A percentile compares a stretch with the other conserved stretches of the same genome.
Conservation (phyloP, 2,329 filamentous ascomycete genomes). For the Aureobasidium sp. region DNA sequence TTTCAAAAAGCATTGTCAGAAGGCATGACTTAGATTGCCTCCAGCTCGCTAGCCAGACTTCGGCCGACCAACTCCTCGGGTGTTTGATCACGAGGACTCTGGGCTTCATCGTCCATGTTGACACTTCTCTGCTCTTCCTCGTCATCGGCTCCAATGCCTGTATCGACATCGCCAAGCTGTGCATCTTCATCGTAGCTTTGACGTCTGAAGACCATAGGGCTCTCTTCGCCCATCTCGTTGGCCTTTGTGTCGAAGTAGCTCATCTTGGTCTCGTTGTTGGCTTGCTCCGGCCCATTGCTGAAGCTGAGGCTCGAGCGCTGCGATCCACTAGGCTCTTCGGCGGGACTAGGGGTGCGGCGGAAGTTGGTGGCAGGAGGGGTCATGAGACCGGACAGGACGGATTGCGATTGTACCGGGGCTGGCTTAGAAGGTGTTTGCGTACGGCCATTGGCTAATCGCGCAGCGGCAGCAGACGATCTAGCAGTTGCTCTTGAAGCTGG, state of each 20-base stretch:
- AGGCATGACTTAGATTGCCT: not conserved
- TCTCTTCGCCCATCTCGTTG: constrained; percentile 19
- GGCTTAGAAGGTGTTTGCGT: constrained; percentile 51
- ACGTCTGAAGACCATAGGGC: constrained; percentile 46
- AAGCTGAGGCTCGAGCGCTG: constrained; percentile 10
- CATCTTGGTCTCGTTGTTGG: not conserved
- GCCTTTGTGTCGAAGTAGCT: not conserved
- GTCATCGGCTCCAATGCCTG: constrained; percentile 26
- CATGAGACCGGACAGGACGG: constrained; percentile 69
- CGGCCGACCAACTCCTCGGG: constrained; percentile 12
- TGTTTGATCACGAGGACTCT: constrained; percentile 13
- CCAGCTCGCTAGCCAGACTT: constrained; percentile 22
- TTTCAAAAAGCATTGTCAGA: not conserved
- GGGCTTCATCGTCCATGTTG: constrained; percentile 17
- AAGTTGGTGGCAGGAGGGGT: constrained; percentile 76
- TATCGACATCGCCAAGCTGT: constrained; percentile 41
- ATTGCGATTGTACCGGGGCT: constrained; percentile 43
- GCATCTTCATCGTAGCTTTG: constrained; percentile 53
- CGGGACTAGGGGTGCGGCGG: constrained; percentile 49
- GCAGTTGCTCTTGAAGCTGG: not conserved
- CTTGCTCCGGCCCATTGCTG: constrained; percentile 13
- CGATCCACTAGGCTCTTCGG: not conserved
- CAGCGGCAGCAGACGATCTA: not conserved
- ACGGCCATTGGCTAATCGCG: not conserved
- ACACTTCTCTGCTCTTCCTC: constrained; percentile 20